phyloP scores from a whole-genome alignment of 1,284 basidiomycete genomes.

The Ganoderma leucocontextum region DNA sequence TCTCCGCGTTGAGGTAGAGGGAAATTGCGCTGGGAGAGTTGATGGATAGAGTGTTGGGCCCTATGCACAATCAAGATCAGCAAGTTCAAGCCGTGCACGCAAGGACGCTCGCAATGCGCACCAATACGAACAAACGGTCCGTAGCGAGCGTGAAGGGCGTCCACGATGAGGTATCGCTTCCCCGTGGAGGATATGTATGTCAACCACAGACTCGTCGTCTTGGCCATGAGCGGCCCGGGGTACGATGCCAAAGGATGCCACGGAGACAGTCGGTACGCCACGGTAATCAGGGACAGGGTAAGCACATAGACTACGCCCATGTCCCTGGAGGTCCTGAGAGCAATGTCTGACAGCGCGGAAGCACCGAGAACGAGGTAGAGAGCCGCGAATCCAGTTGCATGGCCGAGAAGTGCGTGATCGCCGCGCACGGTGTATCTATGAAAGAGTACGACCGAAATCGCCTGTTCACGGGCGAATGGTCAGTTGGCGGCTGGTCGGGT shows the following conservation, averaged over 20 bases:
- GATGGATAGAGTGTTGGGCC: not conserved
- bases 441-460: not conserved
- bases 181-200: constrained; percentile 26
- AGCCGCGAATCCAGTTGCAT: not conserved
- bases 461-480: not conserved
- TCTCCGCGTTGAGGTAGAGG: constrained; percentile 8
- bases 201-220: constrained; percentile 19
- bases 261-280: constrained; percentile 15
- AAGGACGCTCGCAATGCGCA: not conserved
- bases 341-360: not conserved
- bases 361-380: not conserved
- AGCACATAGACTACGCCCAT: not conserved
- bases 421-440: not conserved
- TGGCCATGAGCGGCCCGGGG: constrained; percentile 11
- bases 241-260: constrained; percentile 16
- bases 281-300: not conserved
- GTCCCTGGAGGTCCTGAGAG: not conserved
- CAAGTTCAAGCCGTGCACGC: too few relatives aligned
- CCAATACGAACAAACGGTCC: constrained; percentile 10
- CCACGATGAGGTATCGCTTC: constrained; percentile 30
- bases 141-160: constrained; percentile 32
- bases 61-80: not conserved
- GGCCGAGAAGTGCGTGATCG: not conserved
- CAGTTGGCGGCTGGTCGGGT: not conserved
- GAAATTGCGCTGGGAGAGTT: not conserved